Percentiles rank a stretch among this genome's conserved stretches.
These are phyloP conservation scores for Hypoxylon sp. DNA, from an alignment of 2,329 filamentous ascomycete genomes.

Conservation along the genomic window DNA sequence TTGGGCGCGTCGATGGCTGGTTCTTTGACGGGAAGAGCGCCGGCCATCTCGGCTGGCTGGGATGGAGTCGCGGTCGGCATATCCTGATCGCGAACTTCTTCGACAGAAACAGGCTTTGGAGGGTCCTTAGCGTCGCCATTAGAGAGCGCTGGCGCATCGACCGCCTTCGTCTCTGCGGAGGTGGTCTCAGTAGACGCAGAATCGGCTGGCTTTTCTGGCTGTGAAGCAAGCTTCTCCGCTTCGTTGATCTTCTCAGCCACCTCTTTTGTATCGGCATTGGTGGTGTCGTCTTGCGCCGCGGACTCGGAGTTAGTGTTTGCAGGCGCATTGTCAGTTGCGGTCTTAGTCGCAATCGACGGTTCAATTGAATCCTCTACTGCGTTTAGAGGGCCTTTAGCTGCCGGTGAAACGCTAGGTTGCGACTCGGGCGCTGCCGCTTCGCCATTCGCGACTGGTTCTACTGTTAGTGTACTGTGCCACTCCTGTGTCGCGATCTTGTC, in stretches of 20 bases:
- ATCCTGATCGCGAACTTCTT: conserved; percentile 44
- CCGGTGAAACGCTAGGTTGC: conserved; percentile 34
- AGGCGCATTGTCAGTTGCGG: conserved; percentile 17
- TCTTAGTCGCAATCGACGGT: conserved; percentile 28
- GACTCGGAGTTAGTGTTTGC: conserved; percentile 27
- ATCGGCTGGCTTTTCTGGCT: conserved; percentile 41
- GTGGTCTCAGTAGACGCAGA: conserved; percentile 18
- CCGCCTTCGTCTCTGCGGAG: conserved; percentile 23
- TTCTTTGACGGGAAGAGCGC: conserved; percentile 33
- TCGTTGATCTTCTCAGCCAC: conserved; percentile 34
- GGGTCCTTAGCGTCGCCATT: conserved; percentile 37
- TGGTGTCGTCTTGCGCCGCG: conserved; percentile 26
- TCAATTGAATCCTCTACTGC: conserved; percentile 35
- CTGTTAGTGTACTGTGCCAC: conserved; percentile 42
- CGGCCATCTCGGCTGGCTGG: conserved; percentile 27
- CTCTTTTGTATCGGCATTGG: conserved; percentile 35
- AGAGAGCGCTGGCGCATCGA: conserved; percentile 26
- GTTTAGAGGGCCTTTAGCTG: conserved; percentile 35
- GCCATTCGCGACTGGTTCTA: conserved; percentile 35
- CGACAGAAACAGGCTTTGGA: conserved; percentile 44
- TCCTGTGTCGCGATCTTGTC: conserved; percentile 26
- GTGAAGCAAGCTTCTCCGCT: conserved; percentile 29
- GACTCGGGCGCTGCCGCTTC: conserved; percentile 36
- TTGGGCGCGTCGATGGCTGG: conserved; percentile 33
- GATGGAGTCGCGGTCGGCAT: conserved; percentile 28